Evolutionary conservation across 2,329 filamentous ascomycete species (phyloP).

Genomic region (Xylariaceae sp.): DNA sequence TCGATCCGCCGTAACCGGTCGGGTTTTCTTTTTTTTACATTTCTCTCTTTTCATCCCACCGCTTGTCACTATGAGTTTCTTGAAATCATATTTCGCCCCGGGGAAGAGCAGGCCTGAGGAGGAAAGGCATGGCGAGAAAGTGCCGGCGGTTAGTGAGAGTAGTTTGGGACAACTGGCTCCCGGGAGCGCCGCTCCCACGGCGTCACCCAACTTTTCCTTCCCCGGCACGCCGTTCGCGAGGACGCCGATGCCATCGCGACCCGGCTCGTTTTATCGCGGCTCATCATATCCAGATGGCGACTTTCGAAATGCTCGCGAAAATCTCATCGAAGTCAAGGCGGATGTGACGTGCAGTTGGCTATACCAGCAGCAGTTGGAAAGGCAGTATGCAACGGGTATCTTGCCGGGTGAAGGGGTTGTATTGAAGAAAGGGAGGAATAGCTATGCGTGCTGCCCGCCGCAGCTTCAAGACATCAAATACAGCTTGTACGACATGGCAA

Average conservation of each 20-base stretch:
- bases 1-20: slow-evolving; percentile 11
- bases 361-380: slow-evolving; percentile 57
- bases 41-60: slow-evolving; percentile 12
- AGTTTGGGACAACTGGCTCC: slow-evolving; percentile 13
- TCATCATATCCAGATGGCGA: slow-evolving; percentile 39
- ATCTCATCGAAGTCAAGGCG: slow-evolving; percentile 50
- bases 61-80: slow-evolving; percentile 29
- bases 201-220: slow-evolving; percentile 18
- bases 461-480: slow-evolving; percentile 36
- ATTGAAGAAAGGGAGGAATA: slow-evolving; percentile 38
- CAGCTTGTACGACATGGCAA: slow-evolving; percentile 36
- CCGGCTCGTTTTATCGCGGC: slow-evolving; percentile 22
- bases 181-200: slow-evolving; percentile 11
- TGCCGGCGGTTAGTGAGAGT: slow-evolving; percentile 21
- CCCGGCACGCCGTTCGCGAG: slow-evolving; percentile 22
- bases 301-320: slow-evolving; percentile 42
- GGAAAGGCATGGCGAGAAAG: slow-evolving; percentile 20
- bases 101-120: slow-evolving; percentile 24
- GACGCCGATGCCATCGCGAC: slow-evolving; percentile 23
- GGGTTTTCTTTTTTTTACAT: slow-evolving; percentile 5
- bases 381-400: slow-evolving; percentile 37
- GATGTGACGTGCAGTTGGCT: slow-evolving; percentile 63
- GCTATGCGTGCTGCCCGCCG: slow-evolving; percentile 39
- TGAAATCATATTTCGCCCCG: slow-evolving; percentile 36
- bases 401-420: slow-evolving; percentile 39